Base-by-base conservation (phyloP, 805 yeast species). In the Wickerhamomyces pijperi region DNA sequence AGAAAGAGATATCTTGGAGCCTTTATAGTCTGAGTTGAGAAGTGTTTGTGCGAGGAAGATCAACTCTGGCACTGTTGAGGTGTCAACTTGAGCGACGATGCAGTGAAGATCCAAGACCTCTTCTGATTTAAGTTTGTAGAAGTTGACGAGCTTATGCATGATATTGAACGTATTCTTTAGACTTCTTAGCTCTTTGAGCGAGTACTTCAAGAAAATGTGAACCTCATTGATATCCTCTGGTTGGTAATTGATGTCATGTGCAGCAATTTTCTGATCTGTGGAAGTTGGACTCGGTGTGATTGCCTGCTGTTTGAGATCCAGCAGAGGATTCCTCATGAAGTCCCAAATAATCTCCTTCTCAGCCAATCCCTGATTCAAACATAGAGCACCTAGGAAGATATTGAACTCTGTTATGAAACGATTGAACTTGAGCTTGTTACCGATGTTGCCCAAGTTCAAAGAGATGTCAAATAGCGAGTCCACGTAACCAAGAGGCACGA, bases 371-470 rank as follows among this genome's bases (percentile, higher is more conserved):
- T 61, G 60, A 45, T 62, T 75, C 34, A 59, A 53, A 6, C 59
- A 42, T 4, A 77, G 44, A n/a, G 64, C 53, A 16, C 65, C 56
- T 13, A 82, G 50, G 28, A 77, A 59, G 7, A 68, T 45, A 46
- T 79, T 79, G 28, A 79, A 45, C 28, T 62, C 58, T 29, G 67
- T 64, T 17, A 76, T 53, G 28, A 73, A 55, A 28, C 70, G 61
- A 46, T 76, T 76, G 28, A 72, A 46, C 36, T 67, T 63, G 34
- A 65, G 50, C 46, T 76, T 76, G 44, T 65, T 66, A 11, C 25
- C 25, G 45, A 52, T 53, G n/a, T 49, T 46, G 11, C 51, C 41
- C 13, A 58, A 43, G 29, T 50, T 50, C 33, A 51, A 37, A 5
- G 45, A 15, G 19, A 49, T 35, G 11, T 44, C 47, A 36, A 54